Conservation (phyloP, 257 asterid species). For the Plantago ovata region DNA sequence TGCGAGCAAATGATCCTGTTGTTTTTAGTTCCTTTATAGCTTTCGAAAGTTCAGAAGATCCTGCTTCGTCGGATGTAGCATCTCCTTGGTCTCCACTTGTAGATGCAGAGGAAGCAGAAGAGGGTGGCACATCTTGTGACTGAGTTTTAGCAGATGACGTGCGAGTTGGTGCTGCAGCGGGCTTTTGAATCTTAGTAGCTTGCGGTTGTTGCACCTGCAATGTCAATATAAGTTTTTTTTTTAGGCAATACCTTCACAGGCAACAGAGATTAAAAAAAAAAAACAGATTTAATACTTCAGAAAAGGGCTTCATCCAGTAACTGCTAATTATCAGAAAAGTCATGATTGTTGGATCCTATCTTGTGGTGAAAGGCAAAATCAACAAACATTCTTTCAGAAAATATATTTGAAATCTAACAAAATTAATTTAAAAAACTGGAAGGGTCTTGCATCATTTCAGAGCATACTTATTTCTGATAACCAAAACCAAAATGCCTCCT, state of each 20-base stretch:
- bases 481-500: not conserved
- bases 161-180: slow-evolving; percentile 32
- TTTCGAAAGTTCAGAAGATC: slow-evolving; percentile 35
- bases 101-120: slow-evolving; percentile 39
- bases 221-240: slow-evolving; percentile 2
- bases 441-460: not conserved
- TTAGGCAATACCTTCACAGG: not conserved
- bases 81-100: slow-evolving; percentile 46
- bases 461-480: not conserved
- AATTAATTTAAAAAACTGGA: not conserved
- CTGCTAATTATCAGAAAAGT: not conserved
- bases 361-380: not conserved
- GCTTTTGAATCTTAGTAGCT: slow-evolving; percentile 31
- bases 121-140: slow-evolving; percentile 33
- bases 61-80: slow-evolving; percentile 34
- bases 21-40: slow-evolving; percentile 41
- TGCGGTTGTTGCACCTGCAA: slow-evolving; percentile 36
- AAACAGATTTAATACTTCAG: too few species aligned
- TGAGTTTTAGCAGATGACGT: slow-evolving; percentile 30
- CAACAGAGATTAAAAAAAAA: too few species aligned
- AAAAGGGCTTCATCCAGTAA: not conserved
- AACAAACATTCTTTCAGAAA: not conserved
- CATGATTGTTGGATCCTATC: not conserved
- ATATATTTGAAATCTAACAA: not conserved
- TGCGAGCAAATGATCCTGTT: slow-evolving; percentile 30